Evolutionary conservation across 148 eudicot species (phyloP), one percentile per base, ranked within the genome.

Genomic region (Pharnaceum exiguum): DNA sequence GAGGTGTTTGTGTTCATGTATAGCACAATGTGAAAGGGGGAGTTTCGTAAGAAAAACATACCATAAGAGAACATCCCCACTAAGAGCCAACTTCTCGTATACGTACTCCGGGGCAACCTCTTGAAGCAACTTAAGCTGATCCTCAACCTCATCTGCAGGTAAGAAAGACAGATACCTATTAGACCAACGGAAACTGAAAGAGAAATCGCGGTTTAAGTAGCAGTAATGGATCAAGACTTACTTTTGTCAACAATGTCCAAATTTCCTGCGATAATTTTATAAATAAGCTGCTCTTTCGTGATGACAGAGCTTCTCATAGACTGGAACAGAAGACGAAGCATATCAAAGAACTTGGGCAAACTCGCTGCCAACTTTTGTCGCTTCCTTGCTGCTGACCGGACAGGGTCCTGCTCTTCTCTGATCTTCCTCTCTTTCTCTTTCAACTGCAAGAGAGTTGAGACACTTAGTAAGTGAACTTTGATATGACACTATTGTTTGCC

Each of bases 81-180:
- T 78, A 10, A 68, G 60, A 57, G 75, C 75, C 7, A 46, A 30
- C 55, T 78, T 68, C 74, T 88, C 90, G 39, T 74, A 60, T 45
- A 88, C 61, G 65, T 75, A 93, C 50, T 85, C 96, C 8, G 98
- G 98, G 30, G 71, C 89, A 16, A 88, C 63, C 70, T 93, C 96
- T 69, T 73, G 71, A 60, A 91, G 71, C 75, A 85, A 65, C 39
- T 49, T 65, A 39, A 91, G 82, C 54, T 85, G 94, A 50, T 83
- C 88, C 68, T 87, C 98, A 39, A 85, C 77, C 72, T 91, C 96
- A 40, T 76, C 96, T 87, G 88, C 19, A 22, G 26, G 46, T 25
- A 53, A 23, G 49, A 42, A 55, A 39, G 25, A 51, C 18, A 2
- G 24, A 6, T 43, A 13, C 15, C 7, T 16, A n/a, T 27, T 26